A percentile compares a stretch with the other conserved stretches of the same genome.
These are phyloP conservation scores for Cercophora scortea DNA, from an alignment of 495 filamentous ascomycete genomes.

Conservation along the genomic window DNA sequence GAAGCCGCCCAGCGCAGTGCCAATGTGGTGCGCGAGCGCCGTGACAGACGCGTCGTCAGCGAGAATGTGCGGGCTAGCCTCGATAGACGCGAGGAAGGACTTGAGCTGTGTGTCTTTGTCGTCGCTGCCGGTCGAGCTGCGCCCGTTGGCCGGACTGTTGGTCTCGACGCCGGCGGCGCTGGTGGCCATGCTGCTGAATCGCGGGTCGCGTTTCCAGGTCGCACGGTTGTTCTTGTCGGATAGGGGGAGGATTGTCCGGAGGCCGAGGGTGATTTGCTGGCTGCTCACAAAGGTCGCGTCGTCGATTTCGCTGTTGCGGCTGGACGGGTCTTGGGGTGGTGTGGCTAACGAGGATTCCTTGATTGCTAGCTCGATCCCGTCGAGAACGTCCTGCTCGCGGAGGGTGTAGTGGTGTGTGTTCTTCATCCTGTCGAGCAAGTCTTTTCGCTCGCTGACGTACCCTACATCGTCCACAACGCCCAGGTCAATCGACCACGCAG, in stretches of 20 bases:
- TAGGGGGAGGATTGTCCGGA: neutral
- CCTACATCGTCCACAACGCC: conserved; percentile 17
- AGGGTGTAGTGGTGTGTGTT: conserved; percentile 4
- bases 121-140: neutral
- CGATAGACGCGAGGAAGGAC: neutral
- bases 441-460: conserved; percentile 12
- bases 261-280: neutral
- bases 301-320: neutral
- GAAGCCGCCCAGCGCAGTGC: neutral
- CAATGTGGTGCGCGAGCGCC: conserved; percentile 3
- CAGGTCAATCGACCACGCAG: conserved; percentile 13
- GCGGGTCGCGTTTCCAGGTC: neutral
- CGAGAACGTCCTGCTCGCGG: conserved; percentile 20
- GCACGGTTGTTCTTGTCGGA: neutral
- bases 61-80: neutral
- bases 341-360: neutral
- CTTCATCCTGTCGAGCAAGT: conserved; percentile 1
- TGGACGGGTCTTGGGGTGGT: too few species aligned
- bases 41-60: neutral
- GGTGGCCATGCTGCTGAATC: neutral
- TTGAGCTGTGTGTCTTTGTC: neutral
- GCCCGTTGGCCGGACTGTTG: too few species aligned
- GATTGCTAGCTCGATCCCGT: neutral
- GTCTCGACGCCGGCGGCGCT: neutral
- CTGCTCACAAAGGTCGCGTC: neutral